Conservation (phyloP, 2,329 filamentous ascomycete species). For the Fusarium chuoi region DNA sequence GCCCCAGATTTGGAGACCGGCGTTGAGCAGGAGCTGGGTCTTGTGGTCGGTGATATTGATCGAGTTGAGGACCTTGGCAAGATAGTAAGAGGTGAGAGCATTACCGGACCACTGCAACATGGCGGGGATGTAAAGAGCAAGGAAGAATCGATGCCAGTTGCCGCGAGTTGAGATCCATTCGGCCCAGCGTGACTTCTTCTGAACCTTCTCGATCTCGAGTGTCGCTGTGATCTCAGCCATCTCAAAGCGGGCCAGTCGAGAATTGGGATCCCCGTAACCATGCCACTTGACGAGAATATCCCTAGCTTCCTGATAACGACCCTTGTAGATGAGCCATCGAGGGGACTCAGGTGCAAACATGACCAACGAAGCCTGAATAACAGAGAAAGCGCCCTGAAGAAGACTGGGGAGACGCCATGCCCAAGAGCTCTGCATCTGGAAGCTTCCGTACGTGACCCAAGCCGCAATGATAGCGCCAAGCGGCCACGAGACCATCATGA, state of each 20-base stretch:
- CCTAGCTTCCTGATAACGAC: conserved; percentile 35
- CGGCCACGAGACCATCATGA: conserved; percentile 41
- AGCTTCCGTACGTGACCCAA: conserved; percentile 54
- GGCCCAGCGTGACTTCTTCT: conserved; percentile 36
- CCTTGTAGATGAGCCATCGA: conserved; percentile 43
- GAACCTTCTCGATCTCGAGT: conserved; percentile 38
- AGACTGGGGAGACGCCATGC: conserved; percentile 62
- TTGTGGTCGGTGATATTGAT: conserved; percentile 50
- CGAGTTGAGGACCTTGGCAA: conserved; percentile 53
- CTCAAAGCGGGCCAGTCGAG: conserved; percentile 24
- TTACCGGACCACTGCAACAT: conserved; percentile 47
- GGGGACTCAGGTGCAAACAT: conserved; percentile 38
- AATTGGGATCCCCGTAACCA: conserved; percentile 31
- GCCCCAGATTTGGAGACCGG: conserved; percentile 48
- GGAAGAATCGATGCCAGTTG: conserved; percentile 47
- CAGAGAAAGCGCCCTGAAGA: conserved; percentile 53
- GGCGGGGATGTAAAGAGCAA: conserved; percentile 44
- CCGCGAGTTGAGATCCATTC: conserved; percentile 40
- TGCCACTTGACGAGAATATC: conserved; percentile 40
- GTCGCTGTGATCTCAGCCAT: conserved; percentile 40
- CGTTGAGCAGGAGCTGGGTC: conserved; percentile 49
- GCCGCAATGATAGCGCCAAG: conserved; percentile 37
- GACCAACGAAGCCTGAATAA: conserved; percentile 10
- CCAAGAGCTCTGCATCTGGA: conserved; percentile 53
- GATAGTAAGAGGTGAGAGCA: conserved; percentile 52